Evolutionary conservation across 495 filamentous ascomycete genomes (phyloP).

Genomic region (Xylaria castorea): DNA sequence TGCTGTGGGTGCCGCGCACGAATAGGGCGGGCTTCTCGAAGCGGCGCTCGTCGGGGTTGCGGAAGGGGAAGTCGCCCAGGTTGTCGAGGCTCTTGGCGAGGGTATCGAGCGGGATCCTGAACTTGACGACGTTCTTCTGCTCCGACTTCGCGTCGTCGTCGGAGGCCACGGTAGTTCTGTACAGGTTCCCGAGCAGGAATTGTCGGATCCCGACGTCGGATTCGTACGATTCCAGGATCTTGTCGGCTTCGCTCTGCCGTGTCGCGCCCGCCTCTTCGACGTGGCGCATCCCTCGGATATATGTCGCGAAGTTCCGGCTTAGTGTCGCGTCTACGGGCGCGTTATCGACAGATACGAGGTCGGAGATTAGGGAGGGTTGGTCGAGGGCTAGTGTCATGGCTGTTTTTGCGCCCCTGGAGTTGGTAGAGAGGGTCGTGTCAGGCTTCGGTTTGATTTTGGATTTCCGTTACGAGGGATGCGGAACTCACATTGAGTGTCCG

Average conservation of each 20-base stretch:
- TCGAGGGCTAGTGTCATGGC: slow-evolving; percentile 87
- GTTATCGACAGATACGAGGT: slow-evolving; percentile 88
- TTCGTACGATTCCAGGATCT: slow-evolving; percentile 80
- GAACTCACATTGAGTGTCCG: slow-evolving; percentile 88
- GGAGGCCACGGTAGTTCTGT: slow-evolving; percentile 47
- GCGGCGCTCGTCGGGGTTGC: slow-evolving; percentile 61
- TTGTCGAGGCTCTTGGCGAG: slow-evolving; percentile 51
- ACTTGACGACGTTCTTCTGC: slow-evolving; percentile 39
- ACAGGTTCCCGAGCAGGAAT: slow-evolving; percentile 91
- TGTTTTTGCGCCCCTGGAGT: slow-evolving; percentile 86
- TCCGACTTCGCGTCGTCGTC: neutral
- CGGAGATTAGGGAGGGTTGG: slow-evolving; percentile 66
- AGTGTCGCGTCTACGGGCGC: slow-evolving; percentile 83
- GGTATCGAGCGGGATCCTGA: slow-evolving; percentile 55
- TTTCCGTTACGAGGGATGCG: neutral
- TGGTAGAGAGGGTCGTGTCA: slow-evolving; percentile 12
- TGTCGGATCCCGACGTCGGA: slow-evolving; percentile 78
- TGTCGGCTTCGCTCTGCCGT: slow-evolving; percentile 78
- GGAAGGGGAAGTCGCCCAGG: slow-evolving; percentile 88
- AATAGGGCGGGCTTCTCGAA: slow-evolving; percentile 84
- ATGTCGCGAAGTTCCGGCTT: slow-evolving; percentile 75
- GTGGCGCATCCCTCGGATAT: slow-evolving; percentile 83
- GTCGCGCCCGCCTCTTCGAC: slow-evolving; percentile 72
- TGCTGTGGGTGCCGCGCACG: slow-evolving; percentile 80
- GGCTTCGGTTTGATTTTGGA: neutral